These are phyloP conservation scores for Ophiocordyceps camponoti-floridani DNA, from an alignment of 2,329 filamentous ascomycete genomes.

Conservation along the genomic window DNA sequence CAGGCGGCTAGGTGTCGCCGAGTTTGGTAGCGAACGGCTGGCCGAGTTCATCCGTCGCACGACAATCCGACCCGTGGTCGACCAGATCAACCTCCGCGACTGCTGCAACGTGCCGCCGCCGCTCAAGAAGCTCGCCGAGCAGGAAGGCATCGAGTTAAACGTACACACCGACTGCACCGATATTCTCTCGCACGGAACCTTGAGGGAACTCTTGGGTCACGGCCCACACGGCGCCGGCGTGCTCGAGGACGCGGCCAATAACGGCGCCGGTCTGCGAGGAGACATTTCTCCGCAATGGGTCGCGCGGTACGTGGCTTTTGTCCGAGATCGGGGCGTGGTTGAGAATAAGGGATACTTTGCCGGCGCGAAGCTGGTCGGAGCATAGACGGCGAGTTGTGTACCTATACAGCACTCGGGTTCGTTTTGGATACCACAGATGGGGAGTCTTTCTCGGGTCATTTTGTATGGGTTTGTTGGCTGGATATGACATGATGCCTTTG, in stretches of 20 bases:
- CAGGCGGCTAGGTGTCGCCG: constrained; percentile 63
- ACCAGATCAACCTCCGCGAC: constrained; percentile 92
- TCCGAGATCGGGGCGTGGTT: constrained; percentile 83
- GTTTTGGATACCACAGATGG: not conserved
- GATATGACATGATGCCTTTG: not conserved
- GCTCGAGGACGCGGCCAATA: constrained; percentile 40
- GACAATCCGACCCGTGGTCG: constrained; percentile 57
- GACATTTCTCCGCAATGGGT: constrained; percentile 86
- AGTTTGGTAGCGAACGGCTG: constrained; percentile 78
- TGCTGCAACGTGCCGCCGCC: constrained; percentile 92
- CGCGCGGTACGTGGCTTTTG: constrained; percentile 90
- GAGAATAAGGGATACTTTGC: constrained; percentile 99
- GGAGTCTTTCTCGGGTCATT: not conserved
- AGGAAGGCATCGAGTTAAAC: constrained; percentile 66
- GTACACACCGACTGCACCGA: constrained; percentile 92
- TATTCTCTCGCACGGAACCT: constrained; percentile 69
- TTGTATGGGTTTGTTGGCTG: too few species aligned
- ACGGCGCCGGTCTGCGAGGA: constrained; percentile 44
- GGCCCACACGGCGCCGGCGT: constrained; percentile 57
- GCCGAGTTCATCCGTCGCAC: constrained; percentile 57
- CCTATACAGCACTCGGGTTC: not conserved
- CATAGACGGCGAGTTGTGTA: not conserved
- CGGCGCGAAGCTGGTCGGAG: constrained; percentile 43
- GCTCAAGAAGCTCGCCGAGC: constrained; percentile 67
- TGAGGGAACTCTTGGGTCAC: constrained; percentile 66